Conservation (phyloP, 768 basidiomycete species). For the Calocera cornea region DNA sequence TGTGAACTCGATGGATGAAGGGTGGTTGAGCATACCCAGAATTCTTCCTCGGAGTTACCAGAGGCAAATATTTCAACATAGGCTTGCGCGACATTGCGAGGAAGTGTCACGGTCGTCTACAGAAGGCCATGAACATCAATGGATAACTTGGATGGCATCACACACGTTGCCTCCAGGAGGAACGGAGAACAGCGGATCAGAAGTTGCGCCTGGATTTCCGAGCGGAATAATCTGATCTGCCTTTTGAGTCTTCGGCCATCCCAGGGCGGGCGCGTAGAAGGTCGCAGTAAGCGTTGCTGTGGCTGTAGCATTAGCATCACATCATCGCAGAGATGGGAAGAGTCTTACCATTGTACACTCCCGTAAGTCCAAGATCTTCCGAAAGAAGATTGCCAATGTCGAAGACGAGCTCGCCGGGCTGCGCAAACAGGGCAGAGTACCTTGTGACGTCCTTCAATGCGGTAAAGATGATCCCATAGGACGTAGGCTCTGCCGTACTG, state of each 20-base stretch:
- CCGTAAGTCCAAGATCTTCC: constrained; percentile 34
- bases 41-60: constrained; percentile 54
- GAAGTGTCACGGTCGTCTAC: constrained; percentile 55
- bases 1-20: neutral
- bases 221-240: constrained; percentile 58
- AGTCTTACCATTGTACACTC: constrained; percentile 51
- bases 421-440: constrained; percentile 55
- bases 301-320: neutral
- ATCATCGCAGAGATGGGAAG: neutral
- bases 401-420: constrained; percentile 54
- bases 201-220: constrained; percentile 33
- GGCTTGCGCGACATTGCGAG: constrained; percentile 50
- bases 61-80: constrained; percentile 62
- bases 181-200: constrained; percentile 50
- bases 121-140: neutral
- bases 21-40: constrained; percentile 45
- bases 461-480: constrained; percentile 66
- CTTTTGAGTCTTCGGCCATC: constrained; percentile 43
- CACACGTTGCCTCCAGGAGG: constrained; percentile 57
- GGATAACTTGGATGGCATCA: neutral
- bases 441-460: constrained; percentile 62
- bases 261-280: constrained; percentile 47
- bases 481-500: constrained; percentile 64
- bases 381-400: constrained; percentile 59
- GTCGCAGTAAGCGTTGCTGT: constrained; percentile 57